Evolutionary conservation across 768 basidiomycete genomes (phyloP), one percentile per base, ranked within the genome.

Genomic region (Suillus clintonianus): DNA sequence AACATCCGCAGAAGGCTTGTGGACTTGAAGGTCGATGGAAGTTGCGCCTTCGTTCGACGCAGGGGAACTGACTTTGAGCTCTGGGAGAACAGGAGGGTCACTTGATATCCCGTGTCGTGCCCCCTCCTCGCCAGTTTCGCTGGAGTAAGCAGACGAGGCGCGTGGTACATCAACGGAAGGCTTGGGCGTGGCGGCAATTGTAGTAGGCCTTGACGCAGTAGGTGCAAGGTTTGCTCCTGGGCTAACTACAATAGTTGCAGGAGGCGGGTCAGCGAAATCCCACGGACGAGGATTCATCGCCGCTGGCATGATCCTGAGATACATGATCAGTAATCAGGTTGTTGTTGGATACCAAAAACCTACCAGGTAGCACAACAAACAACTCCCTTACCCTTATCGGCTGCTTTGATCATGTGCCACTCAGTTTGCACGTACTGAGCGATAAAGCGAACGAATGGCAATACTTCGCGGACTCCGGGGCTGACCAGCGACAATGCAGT

Each of bases 311-410:
- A 93, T 83, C 90, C 88, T 90, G 63, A 30, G 57, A 32, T 15
- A 11, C 17, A 55, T 53, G 51, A 42, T 32, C 36, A 60, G 27
- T 19, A 7, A 45, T 62, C 11, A 64, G 14, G 9, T 14, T 36
- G 19, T 24, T 13, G 4, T 36, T 48, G n/a, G 45, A 51, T 14
- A 39, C 14, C n/a, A 30, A 43, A 32, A 6, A 74, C 81, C 32
- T 69, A 89, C 91, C 94, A 95, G n/a, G 94, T 96, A 7, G 94
- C 90, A 56, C 92, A 90, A 71, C 94, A 93, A 39, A 95, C 87
- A 42, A 95, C 94, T 22, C 94, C 94, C 69, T 85, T 74, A 1
- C 94, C 93, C 58, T 78, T 70, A 68, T 95, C 82, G 68, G 89
- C 85, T 24, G 71, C 77, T 69, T 84, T 81, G 71, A 95, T 91